Percentiles rank a stretch among this genome's conserved stretches.
Conservation (phyloP, 75 land plant genomes). For the Chamaecyparis obtusa region DNA sequence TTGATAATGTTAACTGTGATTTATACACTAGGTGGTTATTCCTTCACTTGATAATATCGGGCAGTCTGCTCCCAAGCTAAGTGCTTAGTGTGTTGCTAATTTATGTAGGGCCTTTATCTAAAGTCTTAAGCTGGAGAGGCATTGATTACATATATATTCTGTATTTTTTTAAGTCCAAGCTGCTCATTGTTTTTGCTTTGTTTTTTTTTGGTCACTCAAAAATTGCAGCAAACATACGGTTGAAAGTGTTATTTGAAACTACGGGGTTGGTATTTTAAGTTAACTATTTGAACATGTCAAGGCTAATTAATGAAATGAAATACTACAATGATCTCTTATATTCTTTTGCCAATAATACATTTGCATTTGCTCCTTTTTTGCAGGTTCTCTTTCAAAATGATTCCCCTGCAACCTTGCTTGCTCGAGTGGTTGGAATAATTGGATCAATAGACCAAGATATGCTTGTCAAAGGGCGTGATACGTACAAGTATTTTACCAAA, state of each 20-base stretch:
- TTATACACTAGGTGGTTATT: background rate
- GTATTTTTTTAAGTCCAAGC: background rate
- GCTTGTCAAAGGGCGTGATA: conserved; percentile 93
- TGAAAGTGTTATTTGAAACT: background rate
- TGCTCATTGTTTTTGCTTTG: background rate
- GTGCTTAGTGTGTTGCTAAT: background rate
- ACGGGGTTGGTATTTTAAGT: background rate
- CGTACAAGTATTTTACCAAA: conserved; percentile 95
- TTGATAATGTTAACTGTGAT: background rate
- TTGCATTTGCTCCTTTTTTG: background rate
- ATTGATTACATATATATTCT: background rate
- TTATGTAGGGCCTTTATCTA: background rate
- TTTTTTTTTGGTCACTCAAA: background rate
- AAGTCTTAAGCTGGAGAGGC: background rate
- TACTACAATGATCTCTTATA: background rate
- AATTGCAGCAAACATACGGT: background rate
- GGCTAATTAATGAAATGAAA: background rate
- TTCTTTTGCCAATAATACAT: background rate
- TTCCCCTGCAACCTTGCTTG: conserved; percentile 93
- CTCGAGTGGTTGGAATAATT: conserved; percentile 93
- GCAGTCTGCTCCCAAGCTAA: background rate
- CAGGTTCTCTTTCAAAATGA: conserved; percentile 99
- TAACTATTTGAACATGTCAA: background rate
- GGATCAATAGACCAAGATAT: conserved; percentile 92
- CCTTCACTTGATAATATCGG: background rate